Evolutionary conservation across 345 rosid species (phyloP).

Genomic region (Brassica napus): DNA sequence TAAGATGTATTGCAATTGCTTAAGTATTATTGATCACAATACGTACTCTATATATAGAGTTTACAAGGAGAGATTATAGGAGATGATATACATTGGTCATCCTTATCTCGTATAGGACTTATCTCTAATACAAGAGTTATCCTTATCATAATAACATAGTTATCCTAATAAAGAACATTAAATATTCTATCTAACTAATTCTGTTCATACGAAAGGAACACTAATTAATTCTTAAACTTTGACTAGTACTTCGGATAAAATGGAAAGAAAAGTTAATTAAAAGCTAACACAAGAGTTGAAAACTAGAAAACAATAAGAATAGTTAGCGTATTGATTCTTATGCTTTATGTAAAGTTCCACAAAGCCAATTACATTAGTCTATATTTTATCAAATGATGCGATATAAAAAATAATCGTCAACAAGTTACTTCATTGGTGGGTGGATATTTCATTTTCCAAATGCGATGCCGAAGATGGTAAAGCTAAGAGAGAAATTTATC

Average conservation of each 20-base stretch:
- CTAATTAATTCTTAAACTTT: conserved; percentile 23
- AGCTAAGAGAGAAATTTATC: neutral
- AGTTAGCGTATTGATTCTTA: neutral
- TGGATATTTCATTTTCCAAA: conserved; percentile 1
- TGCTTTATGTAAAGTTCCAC: conserved; percentile 16
- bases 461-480: neutral
- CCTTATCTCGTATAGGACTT: too few species aligned
- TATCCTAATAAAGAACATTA: too few species aligned
- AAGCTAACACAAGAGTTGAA: conserved; percentile 17
- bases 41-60: too few species aligned
- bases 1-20: too few species aligned
- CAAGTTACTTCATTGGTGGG: conserved; percentile 9
- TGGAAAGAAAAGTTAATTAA: conserved; percentile 1
- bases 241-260: conserved; percentile 15
- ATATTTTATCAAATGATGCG: conserved; percentile 12
- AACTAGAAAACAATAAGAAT: neutral
- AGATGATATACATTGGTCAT: too few species aligned
- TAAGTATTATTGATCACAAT: too few species aligned
- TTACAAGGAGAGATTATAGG: too few species aligned
- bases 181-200: neutral
- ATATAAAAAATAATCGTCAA: neutral
- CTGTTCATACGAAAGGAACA: conserved; percentile 4
- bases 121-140: too few species aligned
- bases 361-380: neutral
- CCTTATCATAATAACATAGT: too few species aligned